Evolutionary conservation across 2,329 filamentous ascomycete species (phyloP).

Genomic region (Fusarium fracticaudum): DNA sequence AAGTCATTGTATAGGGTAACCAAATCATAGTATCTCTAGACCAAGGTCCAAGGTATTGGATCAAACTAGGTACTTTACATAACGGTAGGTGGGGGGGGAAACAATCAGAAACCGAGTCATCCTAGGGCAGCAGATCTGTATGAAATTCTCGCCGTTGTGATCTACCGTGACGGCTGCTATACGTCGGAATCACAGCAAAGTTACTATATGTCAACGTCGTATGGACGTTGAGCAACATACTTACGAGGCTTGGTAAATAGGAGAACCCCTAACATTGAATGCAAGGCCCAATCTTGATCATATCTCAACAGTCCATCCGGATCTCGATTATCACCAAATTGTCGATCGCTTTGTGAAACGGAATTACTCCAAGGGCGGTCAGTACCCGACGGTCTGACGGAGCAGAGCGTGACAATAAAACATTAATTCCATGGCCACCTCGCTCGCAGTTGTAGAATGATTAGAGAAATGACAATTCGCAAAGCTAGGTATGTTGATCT

Average conservation of each 20-base stretch:
- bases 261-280: slow-evolving; percentile 1
- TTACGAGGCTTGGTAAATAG: slow-evolving; percentile 11
- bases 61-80: too few relatives aligned
- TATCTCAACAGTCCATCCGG: slow-evolving; percentile 2
- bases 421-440: background rate
- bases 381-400: background rate
- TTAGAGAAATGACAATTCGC: background rate
- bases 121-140: background rate
- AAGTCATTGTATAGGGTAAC: background rate
- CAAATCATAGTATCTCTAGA: background rate
- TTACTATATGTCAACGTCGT: slow-evolving; percentile 14
- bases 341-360: slow-evolving; percentile 21
- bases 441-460: background rate
- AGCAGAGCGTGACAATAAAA: background rate
- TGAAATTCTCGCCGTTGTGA: background rate
- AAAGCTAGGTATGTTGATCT: background rate
- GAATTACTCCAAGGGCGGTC: background rate
- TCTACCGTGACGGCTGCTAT: background rate
- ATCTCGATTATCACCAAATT: slow-evolving; percentile 28
- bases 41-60: background rate
- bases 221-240: background rate
- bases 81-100: too few relatives aligned
- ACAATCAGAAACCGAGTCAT: background rate
- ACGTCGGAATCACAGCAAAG: slow-evolving; percentile 19
- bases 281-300: slow-evolving; percentile 26